Conservation (phyloP, 2,329 filamentous ascomycete genomes). For the Botryosphaeria dothidea region DNA sequence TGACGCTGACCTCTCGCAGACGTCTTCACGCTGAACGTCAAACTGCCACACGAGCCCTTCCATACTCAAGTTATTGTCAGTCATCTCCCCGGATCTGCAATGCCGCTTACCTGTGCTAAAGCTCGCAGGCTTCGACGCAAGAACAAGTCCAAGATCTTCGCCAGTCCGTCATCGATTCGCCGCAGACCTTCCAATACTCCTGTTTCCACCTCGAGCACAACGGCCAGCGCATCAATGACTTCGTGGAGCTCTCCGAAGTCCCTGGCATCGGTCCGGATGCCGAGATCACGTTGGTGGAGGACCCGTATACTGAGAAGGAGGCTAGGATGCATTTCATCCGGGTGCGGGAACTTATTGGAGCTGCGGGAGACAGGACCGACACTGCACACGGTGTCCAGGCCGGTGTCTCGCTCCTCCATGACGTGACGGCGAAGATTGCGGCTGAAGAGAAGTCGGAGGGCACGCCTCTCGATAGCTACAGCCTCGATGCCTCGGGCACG, state of each 20-base stretch:
- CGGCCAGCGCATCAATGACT: conserved; percentile 90
- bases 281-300: conserved; percentile 80
- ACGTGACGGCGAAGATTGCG: conserved; percentile 70
- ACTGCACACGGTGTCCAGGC: conserved; percentile 82
- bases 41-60: conserved; percentile 76
- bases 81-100: conserved; percentile 19
- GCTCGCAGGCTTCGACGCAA: conserved; percentile 74
- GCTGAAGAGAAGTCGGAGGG: conserved; percentile 43
- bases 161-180: conserved; percentile 92
- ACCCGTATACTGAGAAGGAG: conserved; percentile 98
- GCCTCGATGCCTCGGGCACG: conserved; percentile 69
- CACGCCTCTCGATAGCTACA: conserved; percentile 64
- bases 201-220: conserved; percentile 97
- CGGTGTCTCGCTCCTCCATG: conserved; percentile 83
- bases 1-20: conserved; percentile 32
- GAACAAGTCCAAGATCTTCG: conserved; percentile 97
- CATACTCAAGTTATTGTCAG: conserved; percentile 82
- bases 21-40: conserved; percentile 73
- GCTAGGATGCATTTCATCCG: conserved; percentile 91
- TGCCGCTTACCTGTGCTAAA: conserved; percentile 30
- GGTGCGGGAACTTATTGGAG: conserved; percentile 89
- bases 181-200: conserved; percentile 91
- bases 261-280: conserved; percentile 74
- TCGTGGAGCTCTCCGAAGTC: conserved; percentile 87
- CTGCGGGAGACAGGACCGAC: conserved; percentile 85